These are phyloP conservation scores for Pythium aquatile DNA, from an alignment of 352 stramenopile species.

Conservation along the genomic window DNA sequence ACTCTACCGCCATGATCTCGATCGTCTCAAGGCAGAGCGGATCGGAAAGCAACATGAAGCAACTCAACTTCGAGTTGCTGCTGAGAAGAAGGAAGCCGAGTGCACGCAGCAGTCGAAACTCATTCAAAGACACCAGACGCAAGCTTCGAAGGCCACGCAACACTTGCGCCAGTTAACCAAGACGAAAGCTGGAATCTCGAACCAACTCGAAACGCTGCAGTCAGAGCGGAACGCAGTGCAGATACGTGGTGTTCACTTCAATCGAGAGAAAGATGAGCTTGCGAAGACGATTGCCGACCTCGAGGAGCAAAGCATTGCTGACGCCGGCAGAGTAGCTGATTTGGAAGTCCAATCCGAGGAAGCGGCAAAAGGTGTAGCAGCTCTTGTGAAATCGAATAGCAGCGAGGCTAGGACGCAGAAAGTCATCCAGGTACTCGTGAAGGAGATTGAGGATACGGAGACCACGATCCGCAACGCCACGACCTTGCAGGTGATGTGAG, in stretches of 20 bases:
- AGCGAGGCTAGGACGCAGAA: not conserved
- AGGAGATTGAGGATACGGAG: not conserved
- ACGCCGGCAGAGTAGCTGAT: not conserved
- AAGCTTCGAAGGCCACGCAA: not conserved
- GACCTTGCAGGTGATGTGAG: not conserved
- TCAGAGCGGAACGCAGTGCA: not conserved
- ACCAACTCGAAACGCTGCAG: not conserved
- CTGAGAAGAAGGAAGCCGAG: not conserved
- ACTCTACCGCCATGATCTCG: not conserved
- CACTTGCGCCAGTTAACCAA: slow-evolving; percentile 1
- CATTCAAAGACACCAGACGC: not conserved
- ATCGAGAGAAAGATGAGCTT: slow-evolving; percentile 2
- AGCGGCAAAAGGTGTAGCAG: not conserved
- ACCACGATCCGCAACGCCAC: not conserved
- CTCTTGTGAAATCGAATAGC: not conserved
- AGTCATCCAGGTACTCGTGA: not conserved
- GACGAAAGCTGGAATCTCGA: slow-evolving; percentile 5
- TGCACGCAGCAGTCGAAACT: not conserved
- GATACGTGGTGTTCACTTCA: slow-evolving; percentile 5
- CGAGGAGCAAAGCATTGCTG: not conserved
- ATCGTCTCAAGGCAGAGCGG: not conserved
- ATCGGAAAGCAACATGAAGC: not conserved
- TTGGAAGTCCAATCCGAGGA: not conserved
- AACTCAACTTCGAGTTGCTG: not conserved
- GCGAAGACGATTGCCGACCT: not conserved